Conservation (phyloP, 768 basidiomycete species). For the Plicaturopsis crispa region DNA sequence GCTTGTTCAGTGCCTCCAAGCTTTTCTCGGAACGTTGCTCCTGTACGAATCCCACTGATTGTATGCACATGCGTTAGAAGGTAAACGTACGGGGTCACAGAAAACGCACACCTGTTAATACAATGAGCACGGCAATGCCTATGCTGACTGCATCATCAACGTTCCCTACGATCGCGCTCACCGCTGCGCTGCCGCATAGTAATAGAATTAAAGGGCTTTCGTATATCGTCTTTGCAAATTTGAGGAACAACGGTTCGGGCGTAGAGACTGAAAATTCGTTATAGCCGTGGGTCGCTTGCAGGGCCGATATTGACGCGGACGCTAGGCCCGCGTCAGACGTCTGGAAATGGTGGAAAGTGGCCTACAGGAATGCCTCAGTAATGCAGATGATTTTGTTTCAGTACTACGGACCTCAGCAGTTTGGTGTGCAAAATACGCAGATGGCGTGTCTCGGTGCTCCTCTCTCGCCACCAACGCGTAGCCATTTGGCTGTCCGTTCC, state of each 20-base stretch:
- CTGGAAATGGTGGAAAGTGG: constrained; percentile 64
- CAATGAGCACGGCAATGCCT: constrained; percentile 85
- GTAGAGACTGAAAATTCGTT: constrained; percentile 90
- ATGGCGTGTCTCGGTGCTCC: constrained; percentile 41
- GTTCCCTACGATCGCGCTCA: constrained; percentile 93
- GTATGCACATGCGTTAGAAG: background rate
- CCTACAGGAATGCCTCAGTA: constrained; percentile 33
- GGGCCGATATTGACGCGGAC: constrained; percentile 48
- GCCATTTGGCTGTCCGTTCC: constrained; percentile 24
- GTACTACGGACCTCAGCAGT: constrained; percentile 48
- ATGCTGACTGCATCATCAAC: constrained; percentile 93
- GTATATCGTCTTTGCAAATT: constrained; percentile 93
- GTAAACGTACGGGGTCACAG: background rate
- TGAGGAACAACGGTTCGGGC: constrained; percentile 73
- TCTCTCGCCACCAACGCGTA: constrained; percentile 25
- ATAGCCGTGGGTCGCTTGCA: constrained; percentile 71
- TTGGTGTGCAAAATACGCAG: constrained; percentile 60
- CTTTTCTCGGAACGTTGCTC: constrained; percentile 93
- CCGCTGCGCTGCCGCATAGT: constrained; percentile 80
- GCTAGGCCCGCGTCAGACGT: constrained; percentile 64
- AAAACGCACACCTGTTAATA: constrained; percentile 71
- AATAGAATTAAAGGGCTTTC: constrained; percentile 90
- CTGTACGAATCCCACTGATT: constrained; percentile 85
- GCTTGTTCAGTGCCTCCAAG: constrained; percentile 90
- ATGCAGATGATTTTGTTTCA: constrained; percentile 3